Percentiles rank a stretch among this genome's conserved stretches.
phyloP scores from a whole-genome alignment of 2,329 filamentous ascomycete species.

The Beauveria caledonica region DNA sequence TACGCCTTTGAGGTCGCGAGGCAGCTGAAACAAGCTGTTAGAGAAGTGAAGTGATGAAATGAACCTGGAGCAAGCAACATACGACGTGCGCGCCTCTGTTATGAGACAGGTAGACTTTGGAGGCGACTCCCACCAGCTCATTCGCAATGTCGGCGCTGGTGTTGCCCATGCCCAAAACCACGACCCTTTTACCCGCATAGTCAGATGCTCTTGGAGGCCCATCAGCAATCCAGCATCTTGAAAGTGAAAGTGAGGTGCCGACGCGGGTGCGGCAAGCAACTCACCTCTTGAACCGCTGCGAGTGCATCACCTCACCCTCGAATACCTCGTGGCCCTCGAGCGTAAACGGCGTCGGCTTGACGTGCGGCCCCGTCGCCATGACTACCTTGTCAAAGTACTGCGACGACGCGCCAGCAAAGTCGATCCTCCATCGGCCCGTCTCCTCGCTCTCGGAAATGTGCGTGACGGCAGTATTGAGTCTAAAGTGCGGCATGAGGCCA shows the following conservation, averaged over 20 bases:
- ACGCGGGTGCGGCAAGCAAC: neutral
- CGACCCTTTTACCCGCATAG: conserved; percentile 34
- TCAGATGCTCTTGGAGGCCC: conserved; percentile 15
- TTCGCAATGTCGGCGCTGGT: conserved; percentile 25
- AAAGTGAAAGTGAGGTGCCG: too few relatives aligned
- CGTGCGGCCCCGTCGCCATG: conserved; percentile 27
- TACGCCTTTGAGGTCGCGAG: conserved; percentile 6
- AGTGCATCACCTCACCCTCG: conserved; percentile 31
- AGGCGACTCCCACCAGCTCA: conserved; percentile 25
- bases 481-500: conserved; percentile 18
- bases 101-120: conserved; percentile 34
- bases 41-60: neutral
- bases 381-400: conserved; percentile 30
- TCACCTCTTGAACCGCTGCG: conserved; percentile 26
- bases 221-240: neutral
- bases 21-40: neutral
- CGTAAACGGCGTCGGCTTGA: conserved; percentile 25
- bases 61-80: neutral
- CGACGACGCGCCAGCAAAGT: conserved; percentile 18
- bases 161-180: conserved; percentile 36
- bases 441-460: conserved; percentile 16
- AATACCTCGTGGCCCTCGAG: conserved; percentile 30
- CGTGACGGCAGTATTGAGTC: conserved; percentile 19
- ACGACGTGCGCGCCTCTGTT: conserved; percentile 30
- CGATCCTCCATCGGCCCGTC: conserved; percentile 21